These are phyloP conservation scores for Penicillium longicatenatum DNA, from an alignment of 495 filamentous ascomycete genomes.

Conservation along the genomic window DNA sequence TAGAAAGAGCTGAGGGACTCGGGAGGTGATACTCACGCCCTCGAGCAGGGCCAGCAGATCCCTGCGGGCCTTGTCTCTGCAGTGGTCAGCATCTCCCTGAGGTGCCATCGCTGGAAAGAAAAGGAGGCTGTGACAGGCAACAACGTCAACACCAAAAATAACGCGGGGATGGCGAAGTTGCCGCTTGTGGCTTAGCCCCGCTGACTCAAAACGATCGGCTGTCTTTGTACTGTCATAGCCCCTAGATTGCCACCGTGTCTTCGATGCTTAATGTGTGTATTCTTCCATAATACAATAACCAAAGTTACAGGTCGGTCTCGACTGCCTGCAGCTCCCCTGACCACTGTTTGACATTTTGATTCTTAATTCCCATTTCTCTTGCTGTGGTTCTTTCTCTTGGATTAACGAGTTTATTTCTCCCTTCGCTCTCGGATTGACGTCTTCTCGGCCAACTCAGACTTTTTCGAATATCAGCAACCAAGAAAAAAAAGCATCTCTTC, in stretches of 20 bases:
- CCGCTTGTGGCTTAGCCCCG: slow-evolving; percentile 21
- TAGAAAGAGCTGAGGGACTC: slow-evolving; percentile 18
- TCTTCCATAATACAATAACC: neutral
- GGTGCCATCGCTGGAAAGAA: slow-evolving; percentile 57
- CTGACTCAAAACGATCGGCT: slow-evolving; percentile 9
- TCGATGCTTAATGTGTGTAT: neutral
- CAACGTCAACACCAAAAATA: slow-evolving; percentile 26
- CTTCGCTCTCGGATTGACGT: slow-evolving; percentile 7
- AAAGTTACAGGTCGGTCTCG: slow-evolving; percentile 16
- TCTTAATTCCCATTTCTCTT: slow-evolving; percentile 15
- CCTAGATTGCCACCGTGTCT: neutral
- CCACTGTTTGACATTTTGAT: slow-evolving; percentile 12
- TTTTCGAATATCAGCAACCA: neutral
- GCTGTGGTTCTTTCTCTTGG: slow-evolving; percentile 4
- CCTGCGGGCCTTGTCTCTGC: slow-evolving; percentile 80
- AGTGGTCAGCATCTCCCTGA: slow-evolving; percentile 75
- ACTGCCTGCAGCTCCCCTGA: slow-evolving; percentile 32
- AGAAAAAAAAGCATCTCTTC: slow-evolving; percentile 1
- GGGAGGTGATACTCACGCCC: slow-evolving; percentile 72
- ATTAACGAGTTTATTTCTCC: neutral
- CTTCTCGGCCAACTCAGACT: slow-evolving; percentile 1
- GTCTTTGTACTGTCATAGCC: slow-evolving; percentile 22
- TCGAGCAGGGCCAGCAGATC: slow-evolving; percentile 85
- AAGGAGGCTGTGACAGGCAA: slow-evolving; percentile 24
- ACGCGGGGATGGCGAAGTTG: slow-evolving; percentile 15